Evolutionary conservation across 1,284 basidiomycete species (phyloP), one percentile per base, ranked within the genome.

Genomic region (Heterobasidion occidentale): DNA sequence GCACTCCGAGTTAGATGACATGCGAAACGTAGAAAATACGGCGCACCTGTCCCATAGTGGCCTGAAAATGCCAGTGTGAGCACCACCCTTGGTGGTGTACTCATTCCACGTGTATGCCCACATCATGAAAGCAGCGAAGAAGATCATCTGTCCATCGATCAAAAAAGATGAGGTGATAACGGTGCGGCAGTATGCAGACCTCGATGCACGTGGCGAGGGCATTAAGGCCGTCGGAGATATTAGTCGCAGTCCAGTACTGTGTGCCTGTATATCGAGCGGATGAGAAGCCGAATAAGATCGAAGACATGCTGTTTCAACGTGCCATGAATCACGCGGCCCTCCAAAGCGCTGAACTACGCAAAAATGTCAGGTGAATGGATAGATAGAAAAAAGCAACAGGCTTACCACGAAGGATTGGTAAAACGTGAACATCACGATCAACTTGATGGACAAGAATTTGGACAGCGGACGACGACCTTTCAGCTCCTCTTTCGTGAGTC

Each of bases 391-490:
- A 6, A 44, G 44, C 34, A 46, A 36, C 35, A 36, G 11, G 73
- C 85, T 57, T 63, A 89, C 87, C 44, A 90, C 71, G 60, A 90
- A 86, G 0, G 77, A 73, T 61, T 91, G 88, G 67, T 91, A 92
- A 67, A 89, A 91, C 0, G 89, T 91, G 65, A 88, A 85, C 81
- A 94, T 87, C 52, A 94, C 88, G 57, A 92, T 90, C 36, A 92
- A 71, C 71, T 94, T 94, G 74, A 92, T 92, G 9, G 80, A 72
- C 59, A 92, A 63, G 68, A 94, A 94, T 71, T 94, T 94, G 14
- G 88, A 81, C 35, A 94, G 73, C 15, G 92, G 93, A 34, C 84
- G 77, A n/a, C 81, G 77, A 17, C 85, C 90, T 56, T 69, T 73
- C 7, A 95, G 77, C 63, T 94, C 91, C 9, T 89, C 83, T 59